Evolutionary conservation across 495 filamentous ascomycete genomes (phyloP), one percentile per base, ranked within the genome.

Genomic region (Darksidea phi): DNA sequence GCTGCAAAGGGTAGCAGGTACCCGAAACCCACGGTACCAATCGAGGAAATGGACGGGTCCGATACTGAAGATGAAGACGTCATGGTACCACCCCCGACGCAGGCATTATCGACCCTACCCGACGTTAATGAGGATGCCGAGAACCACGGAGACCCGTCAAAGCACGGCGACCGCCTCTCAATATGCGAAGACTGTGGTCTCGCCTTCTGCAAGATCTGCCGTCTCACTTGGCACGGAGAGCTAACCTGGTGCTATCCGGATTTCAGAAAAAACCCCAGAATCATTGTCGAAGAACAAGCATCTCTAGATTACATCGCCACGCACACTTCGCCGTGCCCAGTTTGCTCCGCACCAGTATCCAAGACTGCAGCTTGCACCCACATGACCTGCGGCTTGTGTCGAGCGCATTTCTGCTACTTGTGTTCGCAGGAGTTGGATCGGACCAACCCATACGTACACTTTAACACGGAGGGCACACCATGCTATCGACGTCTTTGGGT

Each of bases 181-280:
- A 85, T 96, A 46, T 97, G 93, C 73, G 87, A 89, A 67, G 84
- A 89, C 59, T 97, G 93, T 75, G 75, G 78, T 13, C 90, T 91
- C 56, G 93, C 93, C 21, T 97, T 97, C 72, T 97, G 93, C 76
- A 80, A 76, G 18, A 75, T 87, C 18, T 89, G 86, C 61, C 76
- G 77, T 36, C 78, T 86, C 66, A 83, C 87, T 38, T 97, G 93
- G 93, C 93, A 97, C 67, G 93, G 93, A 67, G 88, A 91, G 60
- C 84, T 88, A 57, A 75, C 78, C 8, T 74, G 85, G 57, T 78
- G 80, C 46, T 79, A 84, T 32, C 84, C 81, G 10, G 28, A 32
- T 28, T 79, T 82, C 18, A 75, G n/a, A n/a, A 80, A 34, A 79
- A 81, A 38, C 80, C 77, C 3, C 83, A 88, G 20, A 48, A 23